Base-by-base conservation (phyloP, 176 grass and related monocot species). In the Avena sativa region DNA sequence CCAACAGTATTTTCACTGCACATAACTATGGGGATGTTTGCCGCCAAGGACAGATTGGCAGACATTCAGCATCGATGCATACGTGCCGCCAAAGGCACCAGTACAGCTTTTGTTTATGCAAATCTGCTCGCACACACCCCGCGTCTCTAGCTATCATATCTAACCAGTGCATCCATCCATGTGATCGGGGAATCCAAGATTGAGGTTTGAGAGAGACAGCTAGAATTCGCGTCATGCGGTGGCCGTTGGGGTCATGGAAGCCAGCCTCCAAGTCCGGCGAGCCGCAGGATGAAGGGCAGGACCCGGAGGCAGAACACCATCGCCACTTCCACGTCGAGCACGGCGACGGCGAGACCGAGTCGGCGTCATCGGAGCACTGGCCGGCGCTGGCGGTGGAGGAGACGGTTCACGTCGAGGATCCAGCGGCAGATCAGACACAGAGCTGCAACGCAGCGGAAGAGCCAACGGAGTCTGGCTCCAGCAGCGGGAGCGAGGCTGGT, bases 371-470 rank as follows among this genome's bases (percentile, higher is more conserved):
- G 12, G 73, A 71, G 62, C 79, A n/a, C 64, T 82, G 36, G 44
- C 30, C 14, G 76, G 44, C 5, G 67, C 58, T 83, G 16, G 56
- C 89, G 43, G 71, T 82, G 60, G 83, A 86, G 78, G 88, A 82
- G 78, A 6, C 38, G 8, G n/a, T 83, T 23, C 79, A 83, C 56
- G 46, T 71, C 79, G 72, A 63, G 26, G 79, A 44, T 13, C 60
- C 48, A 0, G 6, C 12, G 3, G 64, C 19, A 4, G 67, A 74
- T 2, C 30, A 15, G 20, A 15, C 55, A 1, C 25, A n/a, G 15
- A 34, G 19, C 11, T 15, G 26, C 10, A 13, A 49, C 6, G 53
- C 0, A 9, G 38, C 23, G 46, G 53, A 55, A 3, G 50, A 34
- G 75, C 12, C 36, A 38, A 9, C 1, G 19, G 9, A 7, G 67